Evolutionary conservation across 2,329 filamentous ascomycete genomes (phyloP), one percentile per base, ranked within the genome.

Genomic region (Penicillium hesseltinei): DNA sequence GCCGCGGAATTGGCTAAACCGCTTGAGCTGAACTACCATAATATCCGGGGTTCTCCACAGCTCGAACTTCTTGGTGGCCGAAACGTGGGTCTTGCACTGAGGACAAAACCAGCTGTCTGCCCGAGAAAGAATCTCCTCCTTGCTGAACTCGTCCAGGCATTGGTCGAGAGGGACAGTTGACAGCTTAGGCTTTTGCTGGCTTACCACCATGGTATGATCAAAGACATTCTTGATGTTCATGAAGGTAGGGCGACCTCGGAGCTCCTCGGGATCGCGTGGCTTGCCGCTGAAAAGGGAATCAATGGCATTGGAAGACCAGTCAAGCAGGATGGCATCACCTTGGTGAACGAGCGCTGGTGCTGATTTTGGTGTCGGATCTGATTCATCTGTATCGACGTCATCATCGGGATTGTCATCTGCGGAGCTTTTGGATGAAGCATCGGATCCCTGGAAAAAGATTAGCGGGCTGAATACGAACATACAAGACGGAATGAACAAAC

Each of bases 71-170:
- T 99, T 99, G 77, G 88, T 92, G 21, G 94, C 94, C 59, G 91
- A 88, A 17, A 91, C 87, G 68, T 96, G 89, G 67, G 96, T 91
- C 73, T 97, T 97, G 82, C 94, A 99, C 31, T 91, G 86, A 56
- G 91, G 93, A 71, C 94, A 99, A 72, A 95, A 97, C 94, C 94
- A 99, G 59, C 91, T 93, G 72, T 99, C 95, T 70, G 95, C 90
- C 72, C 97, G 91, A 0, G 93, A 97, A 5, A 99, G 80, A 15
- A 96, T 87, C 75, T 99, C 94, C 59, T 92, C 90, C 71, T 93
- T 93, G 70, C 94, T 91, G 65, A 96, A 97, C 74, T 97, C 94
- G 58, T 92, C 89, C 54, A 99, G 84, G 71, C 94, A 99, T 66
- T 97, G 92, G 23, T 94, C 89, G 5, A 99, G 81, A 0, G 87